These are phyloP conservation scores for Sugiyamaella marilandica DNA, from an alignment of 805 yeast genomes.

Conservation along the genomic window DNA sequence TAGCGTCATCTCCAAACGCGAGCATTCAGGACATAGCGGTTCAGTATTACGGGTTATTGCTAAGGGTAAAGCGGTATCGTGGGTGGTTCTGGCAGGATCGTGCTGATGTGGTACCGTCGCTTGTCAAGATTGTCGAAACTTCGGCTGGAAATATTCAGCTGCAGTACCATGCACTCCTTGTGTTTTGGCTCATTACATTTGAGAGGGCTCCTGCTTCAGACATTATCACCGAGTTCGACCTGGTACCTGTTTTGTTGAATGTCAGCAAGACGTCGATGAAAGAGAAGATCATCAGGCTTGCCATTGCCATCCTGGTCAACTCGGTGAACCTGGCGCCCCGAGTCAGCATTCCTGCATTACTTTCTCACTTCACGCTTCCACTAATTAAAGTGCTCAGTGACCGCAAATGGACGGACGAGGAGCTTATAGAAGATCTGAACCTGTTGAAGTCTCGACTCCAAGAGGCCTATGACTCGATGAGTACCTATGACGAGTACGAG, in stretches of 20 bases:
- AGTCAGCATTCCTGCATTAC: conserved; percentile 55
- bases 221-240: conserved; percentile 47
- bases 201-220: conserved; percentile 46
- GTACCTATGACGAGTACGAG: conserved; percentile 88
- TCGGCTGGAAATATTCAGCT: conserved; percentile 57
- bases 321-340: conserved; percentile 32
- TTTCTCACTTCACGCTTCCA: conserved; percentile 71
- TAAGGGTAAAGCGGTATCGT: conserved; percentile 51
- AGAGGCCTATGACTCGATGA: conserved; percentile 68
- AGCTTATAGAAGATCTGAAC: conserved; percentile 68
- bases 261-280: conserved; percentile 79
- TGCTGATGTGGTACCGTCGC: conserved; percentile 42
- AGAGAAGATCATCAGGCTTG: conserved; percentile 82
- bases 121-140: conserved; percentile 44
- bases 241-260: conserved; percentile 43
- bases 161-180: conserved; percentile 72
- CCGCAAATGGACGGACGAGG: conserved; percentile 94
- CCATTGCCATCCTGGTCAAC: conserved; percentile 61
- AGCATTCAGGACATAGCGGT: conserved; percentile 58
- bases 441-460: conserved; percentile 55
- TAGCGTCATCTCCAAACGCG: conserved; percentile 37
- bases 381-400: conserved; percentile 65
- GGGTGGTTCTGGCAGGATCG: conserved; percentile 45
- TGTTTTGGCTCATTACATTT: conserved; percentile 83
- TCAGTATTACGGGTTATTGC: conserved; percentile 60